Evolutionary conservation across 805 yeast genomes (phyloP).

Genomic region (Schwanniomyces occidentalis): DNA sequence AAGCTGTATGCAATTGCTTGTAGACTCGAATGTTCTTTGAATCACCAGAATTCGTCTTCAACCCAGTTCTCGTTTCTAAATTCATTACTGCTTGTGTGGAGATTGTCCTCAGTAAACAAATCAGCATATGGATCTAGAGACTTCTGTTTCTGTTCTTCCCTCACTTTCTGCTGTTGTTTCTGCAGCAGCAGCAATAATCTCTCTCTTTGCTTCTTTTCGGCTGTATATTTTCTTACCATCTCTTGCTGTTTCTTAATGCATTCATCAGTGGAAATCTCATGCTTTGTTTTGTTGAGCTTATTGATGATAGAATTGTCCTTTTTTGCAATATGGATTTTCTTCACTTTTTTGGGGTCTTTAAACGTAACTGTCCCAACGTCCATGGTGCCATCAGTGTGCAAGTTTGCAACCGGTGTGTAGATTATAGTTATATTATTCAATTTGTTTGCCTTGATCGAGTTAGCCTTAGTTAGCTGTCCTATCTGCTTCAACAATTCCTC

Average conservation of each 20-base stretch:
- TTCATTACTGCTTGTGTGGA: conserved; percentile 31
- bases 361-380: conserved; percentile 79
- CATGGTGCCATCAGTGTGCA: conserved; percentile 68
- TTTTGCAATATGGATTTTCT: conserved; percentile 51
- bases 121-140: conserved; percentile 35
- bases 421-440: conserved; percentile 63
- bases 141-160: conserved; percentile 39
- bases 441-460: conserved; percentile 76
- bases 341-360: conserved; percentile 55
- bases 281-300: conserved; percentile 62
- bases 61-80: conserved; percentile 35
- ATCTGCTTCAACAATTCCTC: conserved; percentile 47
- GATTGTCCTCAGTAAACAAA: conserved; percentile 32
- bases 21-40: too few relatives aligned
- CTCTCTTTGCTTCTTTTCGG: conserved; percentile 40
- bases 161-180: conserved; percentile 35
- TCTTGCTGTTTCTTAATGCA: conserved; percentile 34
- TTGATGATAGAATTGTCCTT: conserved; percentile 62
- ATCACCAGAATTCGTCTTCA: conserved; percentile 40
- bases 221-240: conserved; percentile 32
- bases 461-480: conserved; percentile 74
- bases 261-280: conserved; percentile 51
- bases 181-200: conserved; percentile 25
- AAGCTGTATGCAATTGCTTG: too few relatives aligned
- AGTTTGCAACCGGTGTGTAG: conserved; percentile 72